Evolutionary conservation across 129 eudicot genomes (phyloP), one percentile per base, ranked within the genome.

Genomic region (Flaveria robusta): DNA sequence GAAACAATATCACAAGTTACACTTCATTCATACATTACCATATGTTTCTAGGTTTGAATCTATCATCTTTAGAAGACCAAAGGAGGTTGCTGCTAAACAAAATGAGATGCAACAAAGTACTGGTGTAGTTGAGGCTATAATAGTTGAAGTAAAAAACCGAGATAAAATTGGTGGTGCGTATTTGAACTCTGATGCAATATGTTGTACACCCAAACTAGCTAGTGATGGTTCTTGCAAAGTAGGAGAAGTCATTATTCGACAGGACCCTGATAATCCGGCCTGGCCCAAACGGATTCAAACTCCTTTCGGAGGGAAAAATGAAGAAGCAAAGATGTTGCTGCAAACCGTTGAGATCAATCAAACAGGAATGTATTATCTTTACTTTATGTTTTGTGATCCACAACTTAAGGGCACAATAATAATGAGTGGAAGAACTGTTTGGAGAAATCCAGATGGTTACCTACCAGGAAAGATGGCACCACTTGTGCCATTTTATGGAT

Each of bases 391-490:
- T 71, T 91, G 97, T 74, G 90, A 88, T 74, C 96, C 96, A 10
- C 79, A 89, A 56, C 93, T 92, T 18, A 78, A 70, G 59, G 97
- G 96, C 37, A 92, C 96, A 14, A 20, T 72, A 78, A 85, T 89
- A 81, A 84, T 87, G 51, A 89, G 87, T 56, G 97, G 97, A 66
- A 89, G 90, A 87, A 92, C 97, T 13, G 96, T 92, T 15, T 92
- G 97, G 97, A 81, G 88, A 72, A 92, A 92, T 51, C 97, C 97
- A 12, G 89, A 87, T 42, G 96, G 97, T 74, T 92, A 83, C 76
- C 74, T 92, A 59, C 97, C 96, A 0, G 97, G 97, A 47, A 92
- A 89, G 64, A 92, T 92, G 97, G 75, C 93, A 7, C 93, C 97
- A 9, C 49, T 92, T 76, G 82, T 92, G 97, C 91, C 91, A 51